These are phyloP conservation scores for Pistacia atlantica DNA, from an alignment of 345 rosid species.

Conservation along the genomic window DNA sequence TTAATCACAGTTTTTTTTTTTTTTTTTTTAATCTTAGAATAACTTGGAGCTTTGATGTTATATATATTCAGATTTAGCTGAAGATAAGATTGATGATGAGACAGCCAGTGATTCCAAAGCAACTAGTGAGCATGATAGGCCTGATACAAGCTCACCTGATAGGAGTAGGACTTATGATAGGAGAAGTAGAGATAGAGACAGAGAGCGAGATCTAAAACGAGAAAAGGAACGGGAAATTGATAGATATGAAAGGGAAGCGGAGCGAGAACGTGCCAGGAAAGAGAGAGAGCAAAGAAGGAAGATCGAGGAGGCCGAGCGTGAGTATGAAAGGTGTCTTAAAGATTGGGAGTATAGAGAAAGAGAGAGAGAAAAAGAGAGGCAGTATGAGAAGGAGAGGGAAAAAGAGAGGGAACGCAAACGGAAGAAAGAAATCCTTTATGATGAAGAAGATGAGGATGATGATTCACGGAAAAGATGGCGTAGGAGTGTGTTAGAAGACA, in stretches of 20 bases:
- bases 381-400: conserved; percentile 89
- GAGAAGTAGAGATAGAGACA: conserved; percentile 76
- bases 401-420: conserved; percentile 91
- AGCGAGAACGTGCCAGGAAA: conserved; percentile 78
- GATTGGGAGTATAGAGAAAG: conserved; percentile 97
- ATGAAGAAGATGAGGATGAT: conserved; percentile 83
- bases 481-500: conserved; percentile 72
- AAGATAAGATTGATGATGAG: conserved; percentile 68
- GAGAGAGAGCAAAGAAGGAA: conserved; percentile 95
- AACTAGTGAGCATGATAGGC: conserved; percentile 60
- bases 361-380: conserved; percentile 89
- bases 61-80: conserved; percentile 49
- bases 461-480: conserved; percentile 89
- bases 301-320: conserved; percentile 91
- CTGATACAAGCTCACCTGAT: conserved; percentile 83
- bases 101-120: conserved; percentile 60
- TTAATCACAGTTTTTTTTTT: neutral
- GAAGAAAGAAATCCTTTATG: conserved; percentile 77
- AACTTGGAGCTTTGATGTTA: neutral
- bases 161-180: conserved; percentile 70
- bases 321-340: conserved; percentile 80
- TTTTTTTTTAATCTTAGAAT: too few species aligned
- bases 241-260: conserved; percentile 90
- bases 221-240: conserved; percentile 91
- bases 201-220: conserved; percentile 62